Base-by-base conservation (phyloP, 225 moss, liverwort and hornwort species). In the Bryum argenteum region DNA sequence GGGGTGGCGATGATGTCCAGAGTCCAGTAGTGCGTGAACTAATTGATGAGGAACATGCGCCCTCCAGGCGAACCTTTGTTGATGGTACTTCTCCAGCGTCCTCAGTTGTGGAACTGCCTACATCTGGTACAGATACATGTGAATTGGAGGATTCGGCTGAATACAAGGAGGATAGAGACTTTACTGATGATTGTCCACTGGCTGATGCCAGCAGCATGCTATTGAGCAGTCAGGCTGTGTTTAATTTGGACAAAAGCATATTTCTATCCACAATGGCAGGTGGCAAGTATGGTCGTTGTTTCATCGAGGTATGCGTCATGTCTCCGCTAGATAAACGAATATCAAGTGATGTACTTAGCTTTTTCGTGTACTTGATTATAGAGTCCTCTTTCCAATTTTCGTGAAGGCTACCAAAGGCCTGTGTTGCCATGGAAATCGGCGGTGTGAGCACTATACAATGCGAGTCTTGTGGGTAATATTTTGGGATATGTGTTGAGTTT, bases 201-300 rank as follows among this genome's bases (percentile, higher is more conserved):
- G 21, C 8, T 50, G 73, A 61, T 17, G 71, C 22, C 1, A 51
- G 50, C 38, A 28, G 50, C 24, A 73, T 69, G 11, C 52, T 71
- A 1, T 14, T 8, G 7, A 60, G 68, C 47, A 68, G 55, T 59
- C 71, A 50, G 40, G 67, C 76, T 40, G 79, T 79, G 33, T 70
- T 83, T 9, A 43, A 81, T 42, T 63, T 85, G 2, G 67, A 76
- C 12, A 3, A 69, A 43, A 58, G 57, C 65, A 70, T 80, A 8
- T 79, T 75, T 65, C 28, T 77, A 13, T 81, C 83, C 9, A 75
- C 65, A 9, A 74, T 75, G 72, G 33, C 50, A 15, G 80, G 78
- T 11, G 80, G 79, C 71, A 70, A 11, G 51, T 72, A 89, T 43
- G 93, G 96, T 69, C 93, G 96, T 11, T 93, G 91, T 63, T 93